phyloP scores from a whole-genome alignment of 2,329 filamentous ascomycete genomes.

The Colletotrichum chrysophilum region DNA sequence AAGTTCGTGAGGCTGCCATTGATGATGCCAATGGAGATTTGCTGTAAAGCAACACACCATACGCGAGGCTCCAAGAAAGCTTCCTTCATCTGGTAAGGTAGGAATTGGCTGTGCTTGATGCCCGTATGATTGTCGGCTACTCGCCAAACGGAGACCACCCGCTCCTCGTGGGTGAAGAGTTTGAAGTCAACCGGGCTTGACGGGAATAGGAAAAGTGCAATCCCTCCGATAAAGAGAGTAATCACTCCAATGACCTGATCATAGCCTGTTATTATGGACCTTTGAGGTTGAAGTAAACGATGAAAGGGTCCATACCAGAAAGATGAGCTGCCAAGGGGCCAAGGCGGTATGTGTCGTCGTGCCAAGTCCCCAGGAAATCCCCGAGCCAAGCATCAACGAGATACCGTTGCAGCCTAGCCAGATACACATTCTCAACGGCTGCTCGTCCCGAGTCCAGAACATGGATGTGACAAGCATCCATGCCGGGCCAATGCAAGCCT shows the following conservation, averaged over 20 bases:
- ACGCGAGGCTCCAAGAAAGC: not conserved
- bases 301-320: not conserved
- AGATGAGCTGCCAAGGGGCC: not conserved
- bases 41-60: not conserved
- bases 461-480: slow-evolving; percentile 33
- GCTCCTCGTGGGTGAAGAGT: not conserved
- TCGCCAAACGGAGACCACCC: not conserved
- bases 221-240: not conserved
- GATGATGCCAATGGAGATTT: not conserved
- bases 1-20: not conserved
- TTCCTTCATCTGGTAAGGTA: not conserved
- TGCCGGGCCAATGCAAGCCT: slow-evolving; percentile 33
- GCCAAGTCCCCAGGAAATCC: not conserved
- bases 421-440: slow-evolving; percentile 31
- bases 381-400: not conserved
- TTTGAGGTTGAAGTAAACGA: not conserved
- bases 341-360: not conserved
- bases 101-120: not conserved
- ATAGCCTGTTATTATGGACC: not conserved
- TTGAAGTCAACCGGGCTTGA: not conserved
- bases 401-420: not conserved
- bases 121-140: not conserved
- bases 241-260: not conserved
- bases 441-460: slow-evolving; percentile 38
- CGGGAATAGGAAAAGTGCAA: not conserved